Conservation (phyloP, 768 basidiomycete genomes). For the Rhodotorula paludigena region DNA sequence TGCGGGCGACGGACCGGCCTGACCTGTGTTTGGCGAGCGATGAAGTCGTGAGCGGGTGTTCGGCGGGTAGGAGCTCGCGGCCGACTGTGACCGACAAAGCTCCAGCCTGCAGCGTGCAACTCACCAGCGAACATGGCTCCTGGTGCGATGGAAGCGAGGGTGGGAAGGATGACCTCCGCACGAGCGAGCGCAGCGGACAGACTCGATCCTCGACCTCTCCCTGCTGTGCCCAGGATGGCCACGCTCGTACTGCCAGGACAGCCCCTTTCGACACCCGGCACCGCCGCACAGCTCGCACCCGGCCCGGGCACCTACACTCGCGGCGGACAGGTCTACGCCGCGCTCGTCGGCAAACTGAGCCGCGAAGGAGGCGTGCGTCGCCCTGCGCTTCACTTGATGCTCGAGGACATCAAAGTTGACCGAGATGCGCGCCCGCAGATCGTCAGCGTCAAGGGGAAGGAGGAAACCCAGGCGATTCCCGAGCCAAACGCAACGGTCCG, state of each 20-base stretch:
- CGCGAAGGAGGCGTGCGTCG: conserved; percentile 60
- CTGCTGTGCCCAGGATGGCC: conserved; percentile 42
- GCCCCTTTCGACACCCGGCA: conserved; percentile 59
- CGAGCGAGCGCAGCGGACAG: too few species aligned
- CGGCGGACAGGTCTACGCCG: conserved; percentile 63
- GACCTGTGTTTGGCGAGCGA: background rate
- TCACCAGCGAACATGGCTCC: conserved; percentile 27
- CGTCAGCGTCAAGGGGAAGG: conserved; percentile 26
- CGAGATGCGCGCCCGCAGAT: background rate
- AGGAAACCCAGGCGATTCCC: conserved; percentile 29
- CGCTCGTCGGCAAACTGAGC: conserved; percentile 62
- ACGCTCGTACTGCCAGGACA: conserved; percentile 67
- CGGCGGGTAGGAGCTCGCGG: background rate
- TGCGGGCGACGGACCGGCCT: conserved; percentile 18
- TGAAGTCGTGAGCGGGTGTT: too few species aligned
- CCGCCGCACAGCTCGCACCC: conserved; percentile 55
- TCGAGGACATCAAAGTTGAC: background rate
- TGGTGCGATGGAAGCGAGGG: background rate
- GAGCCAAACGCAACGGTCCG: conserved; percentile 46
- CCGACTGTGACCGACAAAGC: too few species aligned
- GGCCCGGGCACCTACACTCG: conserved; percentile 65
- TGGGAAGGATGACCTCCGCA: background rate
- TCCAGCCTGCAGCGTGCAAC: background rate
- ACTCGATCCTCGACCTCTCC: too few species aligned
- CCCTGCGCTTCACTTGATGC: conserved; percentile 36